Conservation (phyloP, 495 filamentous ascomycete genomes). For the Saxispiralis lemnorum region DNA sequence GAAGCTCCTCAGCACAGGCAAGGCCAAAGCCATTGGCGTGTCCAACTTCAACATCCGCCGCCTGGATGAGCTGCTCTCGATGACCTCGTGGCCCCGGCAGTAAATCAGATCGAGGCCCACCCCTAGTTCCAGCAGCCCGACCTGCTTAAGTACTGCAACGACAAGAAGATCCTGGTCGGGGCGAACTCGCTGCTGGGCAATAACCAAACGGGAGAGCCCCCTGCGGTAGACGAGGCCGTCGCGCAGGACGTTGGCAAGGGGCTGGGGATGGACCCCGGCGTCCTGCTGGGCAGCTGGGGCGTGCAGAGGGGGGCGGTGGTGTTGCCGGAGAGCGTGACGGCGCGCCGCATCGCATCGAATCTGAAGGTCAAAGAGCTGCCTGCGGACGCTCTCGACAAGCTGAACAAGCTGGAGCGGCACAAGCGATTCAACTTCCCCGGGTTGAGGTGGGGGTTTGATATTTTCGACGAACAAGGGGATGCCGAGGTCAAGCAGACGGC, state of each 20-base stretch:
- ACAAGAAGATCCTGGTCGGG: constrained; percentile 41
- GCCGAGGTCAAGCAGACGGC: constrained; percentile 16
- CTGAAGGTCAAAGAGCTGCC: constrained; percentile 30
- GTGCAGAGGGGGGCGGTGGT: constrained; percentile 55
- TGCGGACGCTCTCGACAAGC: constrained; percentile 17
- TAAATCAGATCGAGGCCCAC: constrained; percentile 41
- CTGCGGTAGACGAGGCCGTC: constrained; percentile 51
- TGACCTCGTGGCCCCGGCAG: constrained; percentile 55
- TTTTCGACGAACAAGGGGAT: constrained; percentile 23
- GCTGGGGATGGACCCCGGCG: constrained; percentile 41
- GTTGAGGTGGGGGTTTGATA: constrained; percentile 25
- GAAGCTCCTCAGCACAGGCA: constrained; percentile 15
- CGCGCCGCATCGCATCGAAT: constrained; percentile 36
- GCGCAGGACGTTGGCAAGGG: constrained; percentile 41
- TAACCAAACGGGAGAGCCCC: constrained; percentile 44
- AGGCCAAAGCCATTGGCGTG: constrained; percentile 50
- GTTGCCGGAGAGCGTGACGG: constrained; percentile 43
- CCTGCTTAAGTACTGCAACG: constrained; percentile 37
- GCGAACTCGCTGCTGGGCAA: constrained; percentile 61
- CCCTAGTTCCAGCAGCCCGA: constrained; percentile 43
- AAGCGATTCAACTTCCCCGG: constrained; percentile 28
- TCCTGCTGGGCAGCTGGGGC: constrained; percentile 50
- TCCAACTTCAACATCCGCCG: constrained; percentile 61
- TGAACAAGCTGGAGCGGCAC: constrained; percentile 20
- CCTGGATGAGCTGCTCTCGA: constrained; percentile 52